phyloP scores from a whole-genome alignment of 352 stramenopile species.

The Thraustochytrium striatum region DNA sequence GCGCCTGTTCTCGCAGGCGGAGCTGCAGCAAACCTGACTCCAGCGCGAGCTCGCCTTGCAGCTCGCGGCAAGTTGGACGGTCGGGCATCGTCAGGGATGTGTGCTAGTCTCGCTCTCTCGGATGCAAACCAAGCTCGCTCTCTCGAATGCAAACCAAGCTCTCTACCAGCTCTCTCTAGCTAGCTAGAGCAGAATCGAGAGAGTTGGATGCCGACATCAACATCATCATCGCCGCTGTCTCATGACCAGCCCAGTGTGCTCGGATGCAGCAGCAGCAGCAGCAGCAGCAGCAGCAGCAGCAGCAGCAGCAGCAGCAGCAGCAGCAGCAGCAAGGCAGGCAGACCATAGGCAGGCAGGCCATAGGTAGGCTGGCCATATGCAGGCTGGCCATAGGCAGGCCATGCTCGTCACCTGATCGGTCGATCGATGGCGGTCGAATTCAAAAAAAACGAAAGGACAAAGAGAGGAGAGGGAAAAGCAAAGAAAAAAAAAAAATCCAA shows the following conservation, averaged over 20 bases:
- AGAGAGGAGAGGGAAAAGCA: background rate
- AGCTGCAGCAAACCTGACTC: no score
- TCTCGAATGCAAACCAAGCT: background rate
- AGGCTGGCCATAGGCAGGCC: background rate
- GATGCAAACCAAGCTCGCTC: background rate
- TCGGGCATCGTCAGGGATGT: no score
- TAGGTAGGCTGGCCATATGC: background rate
- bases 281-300: background rate
- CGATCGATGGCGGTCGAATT: background rate
- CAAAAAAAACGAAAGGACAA: background rate
- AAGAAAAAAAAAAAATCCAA: background rate
- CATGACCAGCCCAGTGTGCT: background rate
- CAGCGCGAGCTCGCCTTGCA: no score
- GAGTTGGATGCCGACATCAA: background rate
- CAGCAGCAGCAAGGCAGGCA: background rate
- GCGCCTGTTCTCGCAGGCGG: no score
- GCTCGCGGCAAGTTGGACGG: no score
- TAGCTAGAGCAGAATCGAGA: background rate
- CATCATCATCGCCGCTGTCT: background rate
- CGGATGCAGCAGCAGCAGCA: background rate
- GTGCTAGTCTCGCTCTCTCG: background rate
- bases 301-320: constrained; percentile 1
- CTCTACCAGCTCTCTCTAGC: background rate
- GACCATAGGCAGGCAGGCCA: background rate
- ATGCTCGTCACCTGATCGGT: background rate